These are phyloP conservation scores for Plenodomus tracheiphilus DNA, from an alignment of 2,329 filamentous ascomycete species.

Conservation along the genomic window DNA sequence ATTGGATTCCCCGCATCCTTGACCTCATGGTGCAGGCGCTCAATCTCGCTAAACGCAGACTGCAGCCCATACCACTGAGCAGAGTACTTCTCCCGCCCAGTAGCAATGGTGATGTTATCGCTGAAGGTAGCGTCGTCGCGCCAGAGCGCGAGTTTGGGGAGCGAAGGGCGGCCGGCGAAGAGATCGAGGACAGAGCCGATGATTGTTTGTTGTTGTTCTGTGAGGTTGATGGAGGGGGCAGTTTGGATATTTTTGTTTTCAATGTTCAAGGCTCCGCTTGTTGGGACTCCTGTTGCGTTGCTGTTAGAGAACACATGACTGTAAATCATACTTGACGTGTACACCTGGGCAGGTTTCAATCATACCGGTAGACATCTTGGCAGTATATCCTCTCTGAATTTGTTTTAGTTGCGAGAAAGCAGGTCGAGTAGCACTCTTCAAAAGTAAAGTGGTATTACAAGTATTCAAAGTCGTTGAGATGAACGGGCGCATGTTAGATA, in stretches of 20 bases:
- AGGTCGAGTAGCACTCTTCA: slow-evolving; percentile 15
- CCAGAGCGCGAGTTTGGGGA: slow-evolving; percentile 64
- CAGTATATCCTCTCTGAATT: slow-evolving; percentile 14
- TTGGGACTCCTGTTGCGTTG: slow-evolving; percentile 3
- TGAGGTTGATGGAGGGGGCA: slow-evolving; percentile 55
- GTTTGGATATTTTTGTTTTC: slow-evolving; percentile 60
- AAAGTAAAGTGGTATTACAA: not conserved
- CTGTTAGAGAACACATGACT: not conserved
- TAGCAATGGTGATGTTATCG: slow-evolving; percentile 62
- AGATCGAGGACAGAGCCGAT: slow-evolving; percentile 65
- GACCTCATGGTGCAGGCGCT: slow-evolving; percentile 59
- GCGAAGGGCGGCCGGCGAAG: slow-evolving; percentile 62
- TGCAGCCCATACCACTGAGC: slow-evolving; percentile 64
- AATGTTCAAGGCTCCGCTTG: slow-evolving; percentile 46
- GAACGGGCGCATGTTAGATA: not conserved
- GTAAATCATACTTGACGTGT: too few species aligned
- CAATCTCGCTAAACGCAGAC: slow-evolving; percentile 61
- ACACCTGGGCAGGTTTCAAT: not conserved
- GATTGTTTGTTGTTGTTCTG: slow-evolving; percentile 56
- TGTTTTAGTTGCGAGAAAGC: slow-evolving; percentile 13
- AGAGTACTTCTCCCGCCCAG: slow-evolving; percentile 57
- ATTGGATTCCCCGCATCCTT: slow-evolving; percentile 63
- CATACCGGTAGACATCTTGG: slow-evolving; percentile 39
- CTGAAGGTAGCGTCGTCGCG: slow-evolving; percentile 60
- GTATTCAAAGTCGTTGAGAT: not conserved